Percentiles rank a stretch among this genome's conserved stretches.
phyloP scores from a whole-genome alignment of 192 early-diverging fungal species.

The Backusella luteola region DNA sequence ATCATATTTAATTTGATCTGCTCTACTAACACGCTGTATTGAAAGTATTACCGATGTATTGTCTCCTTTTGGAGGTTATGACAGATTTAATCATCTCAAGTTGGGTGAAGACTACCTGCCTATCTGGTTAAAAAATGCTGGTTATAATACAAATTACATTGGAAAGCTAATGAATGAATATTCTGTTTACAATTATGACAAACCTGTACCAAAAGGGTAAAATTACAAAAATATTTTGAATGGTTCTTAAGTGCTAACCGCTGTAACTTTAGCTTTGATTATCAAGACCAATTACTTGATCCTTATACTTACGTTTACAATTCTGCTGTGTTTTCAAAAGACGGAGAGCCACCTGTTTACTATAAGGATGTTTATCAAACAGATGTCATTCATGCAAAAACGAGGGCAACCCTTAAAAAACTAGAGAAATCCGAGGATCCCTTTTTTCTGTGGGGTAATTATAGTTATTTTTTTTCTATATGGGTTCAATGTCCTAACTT shows the following conservation, averaged over 20 bases:
- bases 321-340: slow-evolving; percentile 55
- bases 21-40: neutral
- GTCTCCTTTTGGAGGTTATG: slow-evolving; percentile 44
- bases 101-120: slow-evolving; percentile 50
- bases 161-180: slow-evolving; percentile 68
- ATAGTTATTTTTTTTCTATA: no score
- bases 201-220: slow-evolving; percentile 31
- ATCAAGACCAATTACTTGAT: slow-evolving; percentile 42
- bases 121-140: slow-evolving; percentile 50
- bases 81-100: slow-evolving; percentile 34
- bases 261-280: neutral
- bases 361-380: slow-evolving; percentile 55
- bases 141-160: slow-evolving; percentile 64
- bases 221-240: neutral
- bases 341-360: slow-evolving; percentile 47
- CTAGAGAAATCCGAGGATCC: slow-evolving; percentile 39
- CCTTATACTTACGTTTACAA: slow-evolving; percentile 60
- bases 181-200: slow-evolving; percentile 36
- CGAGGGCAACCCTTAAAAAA: slow-evolving; percentile 41
- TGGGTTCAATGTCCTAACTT: neutral
- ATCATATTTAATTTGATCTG: no score
- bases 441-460: slow-evolving; percentile 39
- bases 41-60: slow-evolving; percentile 33
- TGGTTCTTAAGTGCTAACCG: neutral
- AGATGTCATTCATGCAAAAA: slow-evolving; percentile 52